A percentile compares a stretch with the other conserved stretches of the same genome.
Evolutionary conservation across 2,329 filamentous ascomycete species (phyloP).

Genomic region (Lecanosticta acicola): DNA sequence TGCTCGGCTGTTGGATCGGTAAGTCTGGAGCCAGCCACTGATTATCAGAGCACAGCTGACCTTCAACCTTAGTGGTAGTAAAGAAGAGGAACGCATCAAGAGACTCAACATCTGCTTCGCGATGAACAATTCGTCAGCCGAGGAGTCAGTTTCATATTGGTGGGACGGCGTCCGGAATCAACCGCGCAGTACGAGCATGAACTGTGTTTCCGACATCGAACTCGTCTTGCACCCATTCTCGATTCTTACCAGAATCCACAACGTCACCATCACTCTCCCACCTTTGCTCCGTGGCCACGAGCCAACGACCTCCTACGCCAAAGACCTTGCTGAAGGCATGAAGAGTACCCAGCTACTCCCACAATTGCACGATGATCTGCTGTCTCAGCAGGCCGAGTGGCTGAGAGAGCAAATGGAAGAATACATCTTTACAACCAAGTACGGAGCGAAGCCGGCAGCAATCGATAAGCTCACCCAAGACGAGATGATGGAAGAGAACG

Average conservation of each 20-base stretch:
- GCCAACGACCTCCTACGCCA: conserved; percentile 16
- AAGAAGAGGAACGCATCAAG: conserved; percentile 22
- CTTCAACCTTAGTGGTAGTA: too few relatives aligned
- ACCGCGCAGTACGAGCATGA: conserved; percentile 21
- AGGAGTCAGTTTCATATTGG: conserved; percentile 22
- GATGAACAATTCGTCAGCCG: conserved; percentile 6
- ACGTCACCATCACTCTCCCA: conserved; percentile 23
- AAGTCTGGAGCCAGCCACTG: too few relatives aligned
- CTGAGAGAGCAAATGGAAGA: background rate
- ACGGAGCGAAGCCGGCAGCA: background rate
- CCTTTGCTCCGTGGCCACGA: conserved; percentile 11
- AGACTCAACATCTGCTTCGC: conserved; percentile 24
- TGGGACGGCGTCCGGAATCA: conserved; percentile 19
- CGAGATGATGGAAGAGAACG: background rate
- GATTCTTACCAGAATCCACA: conserved; percentile 21
- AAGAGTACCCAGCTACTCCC: conserved; percentile 4
- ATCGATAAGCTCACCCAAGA: background rate
- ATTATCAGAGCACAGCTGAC: too few relatives aligned
- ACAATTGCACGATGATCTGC: background rate
- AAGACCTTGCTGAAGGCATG: conserved; percentile 17
- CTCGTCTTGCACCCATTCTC: conserved; percentile 25
- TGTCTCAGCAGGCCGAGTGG: background rate
- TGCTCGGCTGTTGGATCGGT: conserved; percentile 22
- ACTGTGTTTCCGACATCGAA: conserved; percentile 25
- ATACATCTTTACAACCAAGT: background rate